phyloP scores from a whole-genome alignment of 1,284 basidiomycete species.

The Ustilago tritici region DNA sequence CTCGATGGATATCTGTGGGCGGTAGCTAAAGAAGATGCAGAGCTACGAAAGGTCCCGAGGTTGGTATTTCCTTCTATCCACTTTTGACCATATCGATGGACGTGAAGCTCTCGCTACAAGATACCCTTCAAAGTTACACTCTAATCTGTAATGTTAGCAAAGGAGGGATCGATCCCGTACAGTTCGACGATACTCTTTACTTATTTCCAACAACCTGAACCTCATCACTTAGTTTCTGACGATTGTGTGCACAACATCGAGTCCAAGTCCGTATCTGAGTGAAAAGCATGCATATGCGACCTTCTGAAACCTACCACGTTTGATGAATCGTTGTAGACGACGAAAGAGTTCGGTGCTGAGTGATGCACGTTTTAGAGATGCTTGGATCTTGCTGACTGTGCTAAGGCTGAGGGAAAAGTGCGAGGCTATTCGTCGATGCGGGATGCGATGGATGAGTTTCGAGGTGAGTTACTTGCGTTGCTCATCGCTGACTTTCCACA shows the following conservation, averaged over 20 bases:
- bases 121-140: not conserved
- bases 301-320: not conserved
- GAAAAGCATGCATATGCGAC: not conserved
- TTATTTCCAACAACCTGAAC: not conserved
- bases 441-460: too few species aligned
- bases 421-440: not conserved
- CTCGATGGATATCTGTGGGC: slow-evolving; percentile 67
- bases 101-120: not conserved
- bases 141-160: not conserved
- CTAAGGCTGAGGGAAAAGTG: not conserved
- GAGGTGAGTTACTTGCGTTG: too few species aligned
- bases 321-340: not conserved
- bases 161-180: too few species aligned
- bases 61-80: slow-evolving; percentile 35
- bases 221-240: not conserved
- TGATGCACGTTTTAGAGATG: not conserved
- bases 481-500: too few species aligned
- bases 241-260: not conserved
- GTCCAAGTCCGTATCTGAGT: not conserved
- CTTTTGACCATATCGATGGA: slow-evolving; percentile 13
- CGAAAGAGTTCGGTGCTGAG: not conserved
- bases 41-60: slow-evolving; percentile 56
- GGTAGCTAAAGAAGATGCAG: slow-evolving; percentile 56
- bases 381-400: not conserved
- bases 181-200: not conserved